phyloP scores from a whole-genome alignment of 2,329 filamentous ascomycete genomes.

The Talaromyces marneffei region DNA sequence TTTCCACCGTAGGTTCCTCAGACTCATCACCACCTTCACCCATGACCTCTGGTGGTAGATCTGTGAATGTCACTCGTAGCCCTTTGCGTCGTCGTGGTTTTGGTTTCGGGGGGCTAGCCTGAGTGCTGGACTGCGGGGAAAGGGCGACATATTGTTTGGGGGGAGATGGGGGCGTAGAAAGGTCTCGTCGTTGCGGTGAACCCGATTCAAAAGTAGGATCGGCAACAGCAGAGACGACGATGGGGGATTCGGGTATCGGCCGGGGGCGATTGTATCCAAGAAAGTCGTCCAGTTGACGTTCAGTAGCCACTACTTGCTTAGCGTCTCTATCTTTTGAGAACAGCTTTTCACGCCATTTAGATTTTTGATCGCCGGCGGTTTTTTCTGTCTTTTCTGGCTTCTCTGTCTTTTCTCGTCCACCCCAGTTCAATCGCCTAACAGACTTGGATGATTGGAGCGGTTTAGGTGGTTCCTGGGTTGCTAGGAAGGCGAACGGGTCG shows the following conservation, averaged over 20 bases:
- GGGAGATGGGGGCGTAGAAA: constrained; percentile 18
- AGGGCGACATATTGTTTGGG: constrained; percentile 17
- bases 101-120: constrained; percentile 27
- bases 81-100: constrained; percentile 55
- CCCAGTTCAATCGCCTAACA: constrained; percentile 11
- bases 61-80: constrained; percentile 67
- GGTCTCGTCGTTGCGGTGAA: constrained; percentile 27
- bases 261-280: constrained; percentile 48
- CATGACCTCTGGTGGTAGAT: constrained; percentile 71
- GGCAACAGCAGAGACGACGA: constrained; percentile 9
- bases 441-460: constrained; percentile 18
- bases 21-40: constrained; percentile 89
- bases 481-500: constrained; percentile 33
- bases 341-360: constrained; percentile 47
- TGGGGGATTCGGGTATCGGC: constrained; percentile 20
- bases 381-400: not conserved
- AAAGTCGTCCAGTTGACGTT: constrained; percentile 52
- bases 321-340: constrained; percentile 35
- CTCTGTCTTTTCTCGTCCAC: not conserved
- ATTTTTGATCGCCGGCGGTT: constrained; percentile 22
- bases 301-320: constrained; percentile 32
- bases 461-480: constrained; percentile 27
- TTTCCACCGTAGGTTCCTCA: constrained; percentile 63
- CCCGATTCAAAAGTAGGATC: not conserved
- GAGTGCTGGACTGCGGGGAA: not conserved